Percentiles rank a stretch among this genome's conserved stretches.
Conservation (phyloP, 257 asterid species). For the Cruciata laevipes region DNA sequence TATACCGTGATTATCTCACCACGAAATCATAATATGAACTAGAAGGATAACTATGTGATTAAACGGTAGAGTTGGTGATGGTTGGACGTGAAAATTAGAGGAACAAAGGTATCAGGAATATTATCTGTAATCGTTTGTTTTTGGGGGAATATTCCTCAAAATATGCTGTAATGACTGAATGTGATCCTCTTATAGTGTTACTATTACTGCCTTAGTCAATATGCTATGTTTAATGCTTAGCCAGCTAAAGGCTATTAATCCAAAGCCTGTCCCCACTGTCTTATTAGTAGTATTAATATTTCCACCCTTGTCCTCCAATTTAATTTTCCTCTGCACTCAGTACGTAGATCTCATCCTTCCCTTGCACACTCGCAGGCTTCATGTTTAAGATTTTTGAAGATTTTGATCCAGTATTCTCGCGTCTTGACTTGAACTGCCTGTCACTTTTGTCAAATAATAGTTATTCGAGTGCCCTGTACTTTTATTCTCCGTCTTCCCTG, state of each 20-base stretch:
- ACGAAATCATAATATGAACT: neutral
- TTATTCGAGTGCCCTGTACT: neutral
- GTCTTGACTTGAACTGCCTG: neutral
- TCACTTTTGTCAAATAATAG: neutral
- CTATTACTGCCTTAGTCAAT: neutral
- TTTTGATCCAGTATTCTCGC: neutral
- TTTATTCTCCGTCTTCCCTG: neutral
- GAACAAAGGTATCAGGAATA: conserved; percentile 13
- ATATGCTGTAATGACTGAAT: conserved; percentile 1
- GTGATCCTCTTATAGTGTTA: neutral
- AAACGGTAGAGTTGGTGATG: neutral
- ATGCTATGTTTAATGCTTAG: neutral
- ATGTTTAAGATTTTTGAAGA: neutral
- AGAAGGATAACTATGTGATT: neutral
- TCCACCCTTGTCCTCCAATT: neutral
- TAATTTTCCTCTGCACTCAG: neutral
- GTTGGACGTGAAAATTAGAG: neutral
- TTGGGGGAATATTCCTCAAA: conserved; percentile 17
- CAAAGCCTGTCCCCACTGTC: conserved; percentile 5
- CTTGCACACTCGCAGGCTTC: neutral
- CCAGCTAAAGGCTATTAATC: neutral
- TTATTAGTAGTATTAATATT: neutral
- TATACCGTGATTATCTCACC: neutral
- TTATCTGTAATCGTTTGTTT: conserved; percentile 1
- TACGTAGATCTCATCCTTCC: neutral